Evolutionary conservation across 2,329 filamentous ascomycete genomes (phyloP), one percentile per base, ranked within the genome.

Genomic region (Cladophialophora carrionii): DNA sequence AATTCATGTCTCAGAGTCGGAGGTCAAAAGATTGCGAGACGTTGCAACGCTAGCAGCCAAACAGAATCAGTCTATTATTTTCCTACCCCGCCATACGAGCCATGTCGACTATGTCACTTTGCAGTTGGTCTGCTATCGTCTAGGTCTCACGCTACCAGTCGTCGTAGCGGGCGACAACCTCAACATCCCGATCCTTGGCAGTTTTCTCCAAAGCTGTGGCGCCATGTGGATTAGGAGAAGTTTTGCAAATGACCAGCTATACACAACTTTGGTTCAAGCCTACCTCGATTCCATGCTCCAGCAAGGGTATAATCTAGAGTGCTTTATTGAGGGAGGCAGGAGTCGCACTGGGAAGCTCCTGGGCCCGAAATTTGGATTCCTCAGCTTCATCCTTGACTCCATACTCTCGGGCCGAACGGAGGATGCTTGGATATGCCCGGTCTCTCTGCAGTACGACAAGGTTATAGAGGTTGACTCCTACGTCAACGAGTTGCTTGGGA

Each of bases 381-480:
- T 99, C 31, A 91, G 87, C 73, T 99, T 97, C 72, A 85, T 98
- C 46, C 80, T 99, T 20, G 95, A 99, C 71, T 96, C 92, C 71
- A 83, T 99, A 14, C 80, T 97, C 5, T 96, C 91, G 0, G 92
- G 93, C 0, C 85, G 93, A 6, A 92, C 96, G 0, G 83, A 96
- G 54, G 95, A 99, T 76, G 89, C 92, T 34, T 90, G 97, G 49
- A 92, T 99, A 59, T 96, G 94, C 72, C 95, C 95, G 0, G 95
- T 99, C 53, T 96, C 91, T 76, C 97, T 93, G 0, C 95, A 99
- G 75, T 99, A 99, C 75, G 95, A 99, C 82, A 99, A 98, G 75
- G 95, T 99, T 62, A 96, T 99, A 65, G 95, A 99, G 77, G 96
- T 96, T 0, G 92, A 96, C 77, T 95, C 92, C 4, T 99, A 99